These are phyloP conservation scores for Leptoxyphium fumago DNA, from an alignment of 2,329 filamentous ascomycete species.

Conservation along the genomic window DNA sequence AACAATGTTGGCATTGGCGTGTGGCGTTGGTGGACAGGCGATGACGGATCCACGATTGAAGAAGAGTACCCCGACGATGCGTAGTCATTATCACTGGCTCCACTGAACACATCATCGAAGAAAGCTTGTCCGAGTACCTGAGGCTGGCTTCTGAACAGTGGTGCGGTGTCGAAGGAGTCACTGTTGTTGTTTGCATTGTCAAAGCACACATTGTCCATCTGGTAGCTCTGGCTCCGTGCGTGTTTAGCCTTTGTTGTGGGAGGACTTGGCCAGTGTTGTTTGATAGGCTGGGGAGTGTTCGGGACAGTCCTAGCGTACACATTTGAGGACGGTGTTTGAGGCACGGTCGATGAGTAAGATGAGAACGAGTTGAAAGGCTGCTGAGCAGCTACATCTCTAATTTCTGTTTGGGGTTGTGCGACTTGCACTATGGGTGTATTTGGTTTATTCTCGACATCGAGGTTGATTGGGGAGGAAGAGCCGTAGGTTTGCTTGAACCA, in stretches of 20 bases:
- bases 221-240: constrained; percentile 23
- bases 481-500: constrained; percentile 7
- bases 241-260: constrained; percentile 17
- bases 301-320: constrained; percentile 35
- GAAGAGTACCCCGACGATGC: constrained; percentile 35
- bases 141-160: background rate
- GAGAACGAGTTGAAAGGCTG: background rate
- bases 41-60: constrained; percentile 32
- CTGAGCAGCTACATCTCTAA: background rate
- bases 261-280: constrained; percentile 21
- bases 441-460: background rate
- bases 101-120: background rate
- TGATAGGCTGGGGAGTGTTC: constrained; percentile 29
- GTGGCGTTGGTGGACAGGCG: constrained; percentile 23
- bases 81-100: constrained; percentile 27
- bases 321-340: constrained; percentile 12
- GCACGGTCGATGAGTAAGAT: constrained; percentile 1
- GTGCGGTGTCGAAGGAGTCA: constrained; percentile 13
- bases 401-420: background rate
- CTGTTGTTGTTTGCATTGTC: background rate
- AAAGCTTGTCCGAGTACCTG: background rate
- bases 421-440: background rate
- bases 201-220: constrained; percentile 40
- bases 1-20: constrained; percentile 23
- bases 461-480: constrained; percentile 1